Evolutionary conservation across 2,329 filamentous ascomycete genomes (phyloP), one percentile per base, ranked within the genome.

Genomic region (Trichoderma guizhouense): DNA sequence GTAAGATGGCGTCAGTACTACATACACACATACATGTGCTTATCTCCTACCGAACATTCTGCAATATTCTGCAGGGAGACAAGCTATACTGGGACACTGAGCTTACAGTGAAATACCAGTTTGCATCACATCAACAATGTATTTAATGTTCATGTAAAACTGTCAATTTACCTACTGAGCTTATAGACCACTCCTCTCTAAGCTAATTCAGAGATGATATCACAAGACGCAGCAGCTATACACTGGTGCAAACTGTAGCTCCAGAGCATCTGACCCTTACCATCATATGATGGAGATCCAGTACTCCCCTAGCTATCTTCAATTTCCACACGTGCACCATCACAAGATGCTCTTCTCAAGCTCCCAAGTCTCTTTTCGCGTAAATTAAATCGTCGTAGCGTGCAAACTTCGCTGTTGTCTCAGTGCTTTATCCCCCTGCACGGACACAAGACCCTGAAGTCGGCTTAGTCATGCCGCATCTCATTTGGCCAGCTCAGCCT

Each of bases 401-500:
- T 43, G 60, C 24, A 26, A 64, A 5, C 24, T 18, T 18, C 15
- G 34, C 14, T 32, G 26, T 14, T 32, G 61, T 51, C 30, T 53
- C 28, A 58, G 28, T 58, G 64, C 26, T 32, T 28, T 12, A 0
- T 51, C 4, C 53, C 34, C 62, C 55, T 51, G 66, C 66, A 67
- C 55, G 36, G 66, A 9, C 34, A 30, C 14, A 62, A 36, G 66
- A 61, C 65, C 65, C 68, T 55, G 65, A 70, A 24, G n/a, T 5
- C 43, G 14, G 68, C 68, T 71, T 71, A 71, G 68, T 71, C 68
- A 71, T 64, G 68, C 39, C 57, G 55, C 53, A 69, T 51, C 39
- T 61, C 39, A 53, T 58, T 64, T 58, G 58, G 68, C 68, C 68
- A 71, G 68, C 68, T 71, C 68, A 71, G 68, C 68, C 68, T 63